Base-by-base conservation (phyloP, 2,329 filamentous ascomycete species). In the Diaporthe humulicola region DNA sequence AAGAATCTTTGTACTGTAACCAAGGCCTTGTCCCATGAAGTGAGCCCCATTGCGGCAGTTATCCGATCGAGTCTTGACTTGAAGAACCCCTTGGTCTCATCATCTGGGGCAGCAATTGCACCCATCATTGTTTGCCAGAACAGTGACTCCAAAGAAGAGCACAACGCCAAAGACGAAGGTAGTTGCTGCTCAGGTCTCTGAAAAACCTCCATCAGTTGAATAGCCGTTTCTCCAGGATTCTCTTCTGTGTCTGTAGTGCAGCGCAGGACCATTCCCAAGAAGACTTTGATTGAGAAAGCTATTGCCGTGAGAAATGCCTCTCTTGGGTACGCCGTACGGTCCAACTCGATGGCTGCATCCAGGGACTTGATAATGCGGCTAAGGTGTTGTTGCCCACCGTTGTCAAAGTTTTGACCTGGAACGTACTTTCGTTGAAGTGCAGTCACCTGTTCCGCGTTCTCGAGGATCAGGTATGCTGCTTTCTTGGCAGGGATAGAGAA, bases 41-140 rank as follows among this genome's bases (percentile, higher is more conserved):
- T 48, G 60, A 64, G 60, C 28, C 25, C 60, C 40, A 48, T 22
- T 15, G 42, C 60, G 6, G n/a, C 42, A 4, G 22, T 36, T n/a
- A 66, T 36, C 36, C 28, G 28, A 19, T n/a, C 28, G 5, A 50
- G 25, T 10, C 60, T 33, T 5, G 12, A 50, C 14, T 0, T 50
- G 9, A 50, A 66, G 3, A 66, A 66, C 42, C 28, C 8, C 50
- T 28, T 66, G 42, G 60, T 50, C 17, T 6, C 17, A 4, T n/a
- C 60, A 33, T 64, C n/a, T 2, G 60, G 40, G 9, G 60, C 40
- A 15, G 60, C 60, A 33, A 64, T 64, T 14, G 25, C 42, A 2
- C 25, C 60, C 60, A 64, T 30, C 60, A 48, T 64, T 4, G 60
- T 64, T n/a, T 64, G 60, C 60, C 60, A 64, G 10, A 64, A 33